These are phyloP conservation scores for Mortierella antarctica DNA, from an alignment of 192 early-diverging fungal genomes.

Conservation along the genomic window DNA sequence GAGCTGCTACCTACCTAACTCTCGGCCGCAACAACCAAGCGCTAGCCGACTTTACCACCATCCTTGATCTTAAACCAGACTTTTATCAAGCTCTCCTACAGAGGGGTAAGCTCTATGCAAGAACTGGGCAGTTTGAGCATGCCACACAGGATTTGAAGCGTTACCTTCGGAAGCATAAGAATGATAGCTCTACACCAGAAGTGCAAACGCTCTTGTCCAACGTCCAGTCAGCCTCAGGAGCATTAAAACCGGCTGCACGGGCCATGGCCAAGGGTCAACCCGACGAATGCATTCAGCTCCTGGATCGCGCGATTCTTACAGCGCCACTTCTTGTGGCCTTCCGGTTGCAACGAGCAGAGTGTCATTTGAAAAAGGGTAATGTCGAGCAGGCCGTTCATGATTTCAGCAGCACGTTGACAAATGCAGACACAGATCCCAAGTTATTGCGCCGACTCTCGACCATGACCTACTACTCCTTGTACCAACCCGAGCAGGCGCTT, in stretches of 20 bases:
- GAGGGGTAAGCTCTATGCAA: slow-evolving; percentile 74
- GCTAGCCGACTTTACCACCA: slow-evolving; percentile 83
- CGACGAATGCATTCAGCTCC: slow-evolving; percentile 62
- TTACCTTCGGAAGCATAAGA: slow-evolving; percentile 40
- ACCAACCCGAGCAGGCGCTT: slow-evolving; percentile 78
- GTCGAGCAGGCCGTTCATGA: slow-evolving; percentile 90
- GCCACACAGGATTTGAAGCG: slow-evolving; percentile 72
- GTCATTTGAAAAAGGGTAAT: slow-evolving; percentile 76
- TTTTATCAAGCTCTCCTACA: slow-evolving; percentile 85
- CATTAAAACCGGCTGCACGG: slow-evolving; percentile 46
- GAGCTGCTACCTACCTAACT: slow-evolving; percentile 87
- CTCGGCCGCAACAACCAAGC: slow-evolving; percentile 79
- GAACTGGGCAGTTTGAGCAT: slow-evolving; percentile 71
- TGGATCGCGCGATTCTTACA: slow-evolving; percentile 63
- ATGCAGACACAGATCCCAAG: slow-evolving; percentile 75
- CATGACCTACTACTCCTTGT: slow-evolving; percentile 74
- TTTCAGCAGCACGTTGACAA: slow-evolving; percentile 76
- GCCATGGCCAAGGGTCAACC: slow-evolving; percentile 59
- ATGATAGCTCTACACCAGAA: slow-evolving; percentile 43
- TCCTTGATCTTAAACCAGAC: slow-evolving; percentile 82
- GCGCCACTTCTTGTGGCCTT: slow-evolving; percentile 67
- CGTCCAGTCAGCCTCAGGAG: slow-evolving; percentile 58
- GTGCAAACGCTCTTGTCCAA: slow-evolving; percentile 38
- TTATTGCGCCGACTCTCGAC: slow-evolving; percentile 74
- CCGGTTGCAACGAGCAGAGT: slow-evolving; percentile 76